Evolutionary conservation across 495 filamentous ascomycete genomes (phyloP).

Genomic region (Talaromyces trachyspermus): DNA sequence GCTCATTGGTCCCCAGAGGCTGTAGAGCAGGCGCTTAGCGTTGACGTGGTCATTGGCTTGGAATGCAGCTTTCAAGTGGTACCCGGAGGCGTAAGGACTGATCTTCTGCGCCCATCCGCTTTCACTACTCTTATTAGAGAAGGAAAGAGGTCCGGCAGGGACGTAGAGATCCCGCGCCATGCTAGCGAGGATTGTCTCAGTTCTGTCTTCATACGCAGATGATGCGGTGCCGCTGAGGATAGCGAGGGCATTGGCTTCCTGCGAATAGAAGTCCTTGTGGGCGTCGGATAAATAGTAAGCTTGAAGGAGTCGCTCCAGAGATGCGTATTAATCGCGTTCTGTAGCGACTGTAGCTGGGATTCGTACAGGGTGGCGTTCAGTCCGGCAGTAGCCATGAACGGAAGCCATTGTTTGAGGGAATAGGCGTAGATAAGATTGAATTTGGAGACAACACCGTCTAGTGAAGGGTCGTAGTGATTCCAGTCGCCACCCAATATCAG

Average conservation of each 20-base stretch:
- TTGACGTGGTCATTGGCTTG: constrained; percentile 6
- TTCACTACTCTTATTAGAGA: constrained; percentile 8
- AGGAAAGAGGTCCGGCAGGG: constrained; percentile 6
- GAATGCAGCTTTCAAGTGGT: constrained; percentile 13
- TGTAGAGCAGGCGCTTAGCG: constrained; percentile 8
- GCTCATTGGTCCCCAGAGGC: constrained; percentile 10
- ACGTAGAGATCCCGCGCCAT: constrained; percentile 10
- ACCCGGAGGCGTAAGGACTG: constrained; percentile 12
- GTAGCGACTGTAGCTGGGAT: constrained; percentile 10
- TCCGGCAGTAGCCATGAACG: constrained; percentile 9
- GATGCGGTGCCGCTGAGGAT: constrained; percentile 11
- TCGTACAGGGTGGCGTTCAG: constrained; percentile 10
- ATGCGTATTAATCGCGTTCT: constrained; percentile 14
- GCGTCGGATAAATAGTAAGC: constrained; percentile 13
- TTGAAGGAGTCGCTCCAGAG: constrained; percentile 15
- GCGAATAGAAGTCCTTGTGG: constrained; percentile 11
- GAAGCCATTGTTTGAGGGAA: constrained; percentile 11
- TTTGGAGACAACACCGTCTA: constrained; percentile 12
- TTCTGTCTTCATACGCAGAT: background rate
- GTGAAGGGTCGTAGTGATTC: constrained; percentile 18
- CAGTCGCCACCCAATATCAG: constrained; percentile 13
- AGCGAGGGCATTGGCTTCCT: constrained; percentile 17
- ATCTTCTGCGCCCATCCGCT: constrained; percentile 12
- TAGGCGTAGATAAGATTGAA: constrained; percentile 18
- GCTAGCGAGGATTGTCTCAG: constrained; percentile 8